Percentiles rank a stretch among this genome's conserved stretches.
Conservation (phyloP, 805 yeast species). For the Pichia eremophila region DNA sequence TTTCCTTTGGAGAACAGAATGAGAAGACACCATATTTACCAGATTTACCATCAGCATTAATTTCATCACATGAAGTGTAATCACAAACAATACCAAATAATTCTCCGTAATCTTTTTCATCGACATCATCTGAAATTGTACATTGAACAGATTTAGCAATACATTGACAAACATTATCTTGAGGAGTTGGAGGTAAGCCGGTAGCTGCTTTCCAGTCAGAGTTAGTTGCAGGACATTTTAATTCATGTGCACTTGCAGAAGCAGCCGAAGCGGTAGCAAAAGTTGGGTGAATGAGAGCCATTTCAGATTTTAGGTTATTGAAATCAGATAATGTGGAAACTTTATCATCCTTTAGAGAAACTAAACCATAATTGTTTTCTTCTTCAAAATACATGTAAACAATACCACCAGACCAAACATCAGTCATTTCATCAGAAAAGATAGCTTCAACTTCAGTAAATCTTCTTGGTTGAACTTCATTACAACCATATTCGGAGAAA, state of each 20-base stretch:
- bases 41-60: slow-evolving; percentile 46
- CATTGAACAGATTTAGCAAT: slow-evolving; percentile 44
- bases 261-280: slow-evolving; percentile 28
- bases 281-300: slow-evolving; percentile 45
- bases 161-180: slow-evolving; percentile 58
- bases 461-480: slow-evolving; percentile 58
- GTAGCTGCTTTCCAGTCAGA: slow-evolving; percentile 60
- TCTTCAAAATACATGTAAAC: slow-evolving; percentile 89
- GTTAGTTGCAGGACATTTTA: slow-evolving; percentile 43
- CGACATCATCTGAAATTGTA: slow-evolving; percentile 45
- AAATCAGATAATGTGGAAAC: slow-evolving; percentile 59
- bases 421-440: slow-evolving; percentile 65
- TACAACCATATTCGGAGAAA: slow-evolving; percentile 89
- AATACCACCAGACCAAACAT: slow-evolving; percentile 91
- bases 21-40: slow-evolving; percentile 71
- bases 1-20: slow-evolving; percentile 62
- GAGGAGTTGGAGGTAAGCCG: slow-evolving; percentile 70
- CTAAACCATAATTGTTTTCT: slow-evolving; percentile 74
- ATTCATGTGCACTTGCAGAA: slow-evolving; percentile 27
- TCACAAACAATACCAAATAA: slow-evolving; percentile 53
- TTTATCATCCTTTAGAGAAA: slow-evolving; percentile 35
- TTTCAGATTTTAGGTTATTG: slow-evolving; percentile 43
- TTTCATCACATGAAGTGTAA: slow-evolving; percentile 49
- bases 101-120: slow-evolving; percentile 45
- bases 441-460: slow-evolving; percentile 68